Evolutionary conservation across 129 eudicot species (phyloP), one percentile per base, ranked within the genome.

Genomic region (Flaveria linearis): DNA sequence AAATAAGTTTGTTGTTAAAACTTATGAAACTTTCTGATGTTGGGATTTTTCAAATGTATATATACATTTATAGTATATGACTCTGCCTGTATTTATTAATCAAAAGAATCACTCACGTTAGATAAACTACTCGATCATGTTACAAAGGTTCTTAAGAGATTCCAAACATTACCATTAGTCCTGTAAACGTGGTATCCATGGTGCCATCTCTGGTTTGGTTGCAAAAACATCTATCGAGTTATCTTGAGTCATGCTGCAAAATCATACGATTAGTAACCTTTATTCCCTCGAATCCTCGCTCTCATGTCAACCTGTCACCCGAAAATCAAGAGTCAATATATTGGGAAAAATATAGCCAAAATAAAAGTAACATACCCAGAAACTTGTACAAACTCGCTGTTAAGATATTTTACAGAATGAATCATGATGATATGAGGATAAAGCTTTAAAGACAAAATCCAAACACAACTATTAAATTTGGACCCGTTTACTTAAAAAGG

Each of bases 251-350:
- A 17, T 63, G 20, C 60, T 61, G 12, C 25, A 39, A 49, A 36
- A 23, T 52, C 47, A 39, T 36, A 69, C 26, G 14, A 45, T 71
- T 72, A 90, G 74, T 90, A 87, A 71, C 96, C 96, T 68, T 90
- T 90, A 70, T 90, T 90, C 72, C 96, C 96, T 17, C 96, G 90
- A 68, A 90, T 90, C 60, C 92, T 85, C 46, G 92, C 92, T 85
- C 96, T 81, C 96, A 90, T 90, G 78, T 90, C 96, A 82, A 90
- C 92, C 96, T 87, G 88, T 25, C 77, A 80, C 13, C 49, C 13
- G 14, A 50, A 28, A 64, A 10, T 17, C 43, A 17, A 12, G 9
- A 49, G 52, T 12, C 50, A 49, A 47, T 30, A 45, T 10, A n/a
- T 60, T 42, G 43, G n/a, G 20, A 13, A 4, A 13, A 5, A 60